These are phyloP conservation scores for Turritis glabra DNA, from an alignment of 345 rosid species.

Conservation along the genomic window DNA sequence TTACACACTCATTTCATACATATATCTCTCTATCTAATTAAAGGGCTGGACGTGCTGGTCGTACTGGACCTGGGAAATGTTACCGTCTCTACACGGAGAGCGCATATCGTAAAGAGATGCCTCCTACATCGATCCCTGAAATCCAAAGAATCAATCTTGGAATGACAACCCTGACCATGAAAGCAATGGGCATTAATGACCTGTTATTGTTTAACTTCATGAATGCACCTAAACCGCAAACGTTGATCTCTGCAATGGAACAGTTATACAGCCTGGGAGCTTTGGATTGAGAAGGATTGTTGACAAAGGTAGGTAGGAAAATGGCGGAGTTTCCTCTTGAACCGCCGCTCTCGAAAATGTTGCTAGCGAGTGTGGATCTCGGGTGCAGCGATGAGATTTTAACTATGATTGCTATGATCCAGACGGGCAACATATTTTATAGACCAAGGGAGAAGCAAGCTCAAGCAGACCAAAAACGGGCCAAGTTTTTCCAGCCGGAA, in stretches of 20 bases:
- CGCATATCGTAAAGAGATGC: conserved; percentile 59
- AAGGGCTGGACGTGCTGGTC: conserved; percentile 87
- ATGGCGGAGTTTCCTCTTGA: conserved; percentile 98
- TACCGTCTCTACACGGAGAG: conserved; percentile 79
- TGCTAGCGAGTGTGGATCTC: conserved; percentile 89
- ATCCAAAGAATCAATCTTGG: conserved; percentile 93
- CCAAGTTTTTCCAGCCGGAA: conserved; percentile 86
- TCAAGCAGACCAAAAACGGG: conserved; percentile 91
- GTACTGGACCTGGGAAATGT: conserved; percentile 89
- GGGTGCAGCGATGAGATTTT: conserved; percentile 96
- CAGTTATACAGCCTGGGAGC: conserved; percentile 86
- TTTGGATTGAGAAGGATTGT: conserved; percentile 83
- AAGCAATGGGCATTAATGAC: conserved; percentile 94
- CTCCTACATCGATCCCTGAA: conserved; percentile 82
- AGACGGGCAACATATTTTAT: conserved; percentile 85
- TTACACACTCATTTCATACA: too few species aligned
- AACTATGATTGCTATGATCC: conserved; percentile 88
- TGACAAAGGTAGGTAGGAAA: conserved; percentile 88
- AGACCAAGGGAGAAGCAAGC: conserved; percentile 95
- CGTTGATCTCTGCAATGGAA: conserved; percentile 90
- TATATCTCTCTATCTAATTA: too few species aligned
- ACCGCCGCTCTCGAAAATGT: conserved; percentile 88
- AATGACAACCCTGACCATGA: conserved; percentile 64
- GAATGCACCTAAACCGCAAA: conserved; percentile 56
- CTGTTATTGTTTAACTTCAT: conserved; percentile 43